Percentiles rank a stretch among this genome's conserved stretches.
Evolutionary conservation across 2,329 filamentous ascomycete species (phyloP).

Genomic region (Paraphoma sp.): DNA sequence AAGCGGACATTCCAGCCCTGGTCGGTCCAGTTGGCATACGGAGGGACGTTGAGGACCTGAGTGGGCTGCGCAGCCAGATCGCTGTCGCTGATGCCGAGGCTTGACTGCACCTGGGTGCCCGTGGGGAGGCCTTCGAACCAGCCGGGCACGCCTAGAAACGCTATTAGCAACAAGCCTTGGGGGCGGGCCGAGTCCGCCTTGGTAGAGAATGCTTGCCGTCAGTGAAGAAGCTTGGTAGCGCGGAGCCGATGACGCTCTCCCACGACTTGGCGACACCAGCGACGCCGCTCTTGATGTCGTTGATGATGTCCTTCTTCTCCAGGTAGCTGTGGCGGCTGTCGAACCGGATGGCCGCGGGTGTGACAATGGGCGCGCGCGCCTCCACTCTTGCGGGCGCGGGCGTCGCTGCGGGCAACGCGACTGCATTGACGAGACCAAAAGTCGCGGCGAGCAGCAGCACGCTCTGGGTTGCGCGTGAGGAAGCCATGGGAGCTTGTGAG

Average conservation of each 20-base stretch:
- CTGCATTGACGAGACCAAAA: slow-evolving; percentile 28
- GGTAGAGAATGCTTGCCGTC: slow-evolving; percentile 32
- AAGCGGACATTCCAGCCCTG: slow-evolving; percentile 77
- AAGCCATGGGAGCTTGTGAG: slow-evolving; percentile 16
- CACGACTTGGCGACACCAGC: slow-evolving; percentile 38
- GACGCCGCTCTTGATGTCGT: slow-evolving; percentile 41
- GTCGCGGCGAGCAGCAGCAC: slow-evolving; percentile 30
- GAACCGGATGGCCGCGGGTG: slow-evolving; percentile 43
- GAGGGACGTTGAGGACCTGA: slow-evolving; percentile 73
- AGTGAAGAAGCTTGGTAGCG: slow-evolving; percentile 46
- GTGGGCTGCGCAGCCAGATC: slow-evolving; percentile 70
- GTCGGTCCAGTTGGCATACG: slow-evolving; percentile 77
- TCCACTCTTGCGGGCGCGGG: slow-evolving; percentile 36
- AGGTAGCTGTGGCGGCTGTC: slow-evolving; percentile 40
- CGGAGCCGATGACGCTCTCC: slow-evolving; percentile 42
- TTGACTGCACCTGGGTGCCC: slow-evolving; percentile 65
- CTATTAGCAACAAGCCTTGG: slow-evolving; percentile 27
- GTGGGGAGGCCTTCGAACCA: slow-evolving; percentile 71
- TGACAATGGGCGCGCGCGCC: slow-evolving; percentile 38
- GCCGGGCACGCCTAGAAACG: slow-evolving; percentile 61
- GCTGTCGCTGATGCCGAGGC: slow-evolving; percentile 63
- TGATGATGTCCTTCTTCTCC: slow-evolving; percentile 39
- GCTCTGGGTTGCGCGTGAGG: slow-evolving; percentile 18
- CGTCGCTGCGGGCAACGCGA: slow-evolving; percentile 42
- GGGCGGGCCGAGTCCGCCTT: slow-evolving; percentile 8